phyloP scores from a whole-genome alignment of 2,329 filamentous ascomycete genomes.

The Exophiala oligosperma region DNA sequence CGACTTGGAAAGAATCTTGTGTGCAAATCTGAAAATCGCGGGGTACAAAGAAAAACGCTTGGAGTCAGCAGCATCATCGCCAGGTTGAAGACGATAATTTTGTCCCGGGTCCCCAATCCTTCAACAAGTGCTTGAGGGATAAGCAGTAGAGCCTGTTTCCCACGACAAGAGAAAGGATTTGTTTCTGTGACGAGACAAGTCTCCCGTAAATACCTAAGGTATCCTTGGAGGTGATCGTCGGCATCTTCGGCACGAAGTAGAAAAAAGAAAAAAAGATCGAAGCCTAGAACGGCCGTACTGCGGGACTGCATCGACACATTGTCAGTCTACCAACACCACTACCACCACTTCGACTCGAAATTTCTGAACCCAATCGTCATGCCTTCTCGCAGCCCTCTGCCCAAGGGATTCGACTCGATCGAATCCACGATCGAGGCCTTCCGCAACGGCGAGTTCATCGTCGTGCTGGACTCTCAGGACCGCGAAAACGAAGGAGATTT shows the following conservation, averaged over 20 bases:
- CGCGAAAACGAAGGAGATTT: slow-evolving; percentile 99
- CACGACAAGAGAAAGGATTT: too few species aligned
- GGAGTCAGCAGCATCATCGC: too few species aligned
- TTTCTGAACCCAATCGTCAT: not conserved
- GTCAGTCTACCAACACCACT: not conserved
- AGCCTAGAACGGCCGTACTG: not conserved
- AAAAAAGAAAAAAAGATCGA: not conserved
- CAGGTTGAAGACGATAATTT: too few species aligned
- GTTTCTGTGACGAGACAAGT: too few species aligned
- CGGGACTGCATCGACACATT: not conserved
- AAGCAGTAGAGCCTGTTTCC: too few species aligned
- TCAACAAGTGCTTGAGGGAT: too few species aligned
- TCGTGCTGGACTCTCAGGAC: slow-evolving; percentile 87
- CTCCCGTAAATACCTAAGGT: not conserved
- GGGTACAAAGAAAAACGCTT: not conserved
- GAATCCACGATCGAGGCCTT: slow-evolving; percentile 34
- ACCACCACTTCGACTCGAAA: too few species aligned
- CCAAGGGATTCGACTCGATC: slow-evolving; percentile 34
- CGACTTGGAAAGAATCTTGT: not conserved
- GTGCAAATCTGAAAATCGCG: not conserved
- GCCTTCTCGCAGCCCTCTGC: slow-evolving; percentile 10
- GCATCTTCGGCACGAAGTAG: not conserved
- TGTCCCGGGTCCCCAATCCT: too few species aligned
- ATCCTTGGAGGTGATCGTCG: not conserved
- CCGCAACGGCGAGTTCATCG: slow-evolving; percentile 76